These are phyloP conservation scores for Penicillium sp. DNA, from an alignment of 2,329 filamentous ascomycete genomes.

Conservation along the genomic window DNA sequence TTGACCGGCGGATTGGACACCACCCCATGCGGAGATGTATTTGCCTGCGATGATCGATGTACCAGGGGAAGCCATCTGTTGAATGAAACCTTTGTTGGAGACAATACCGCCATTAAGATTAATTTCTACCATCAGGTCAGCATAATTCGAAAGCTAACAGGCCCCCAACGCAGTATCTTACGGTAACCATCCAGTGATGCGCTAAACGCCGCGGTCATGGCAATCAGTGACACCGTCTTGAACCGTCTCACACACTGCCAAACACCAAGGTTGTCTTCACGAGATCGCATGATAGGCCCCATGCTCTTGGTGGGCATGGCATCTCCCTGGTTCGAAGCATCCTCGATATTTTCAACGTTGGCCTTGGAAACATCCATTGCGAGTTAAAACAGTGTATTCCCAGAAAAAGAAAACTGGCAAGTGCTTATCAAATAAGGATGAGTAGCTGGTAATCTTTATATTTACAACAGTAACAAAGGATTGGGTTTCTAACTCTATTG, in stretches of 20 bases:
- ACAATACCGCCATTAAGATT: conserved; percentile 42
- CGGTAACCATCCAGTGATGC: conserved; percentile 46
- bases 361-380: conserved; percentile 3
- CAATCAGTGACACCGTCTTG: conserved; percentile 37
- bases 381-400: not conserved
- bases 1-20: conserved; percentile 42
- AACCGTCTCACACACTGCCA: conserved; percentile 39
- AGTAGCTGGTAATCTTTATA: not conserved
- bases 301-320: not conserved
- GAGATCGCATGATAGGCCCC: conserved; percentile 35
- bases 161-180: conserved; percentile 13
- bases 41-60: conserved; percentile 36
- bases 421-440: not conserved
- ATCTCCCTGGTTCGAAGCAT: not conserved
- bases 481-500: not conserved
- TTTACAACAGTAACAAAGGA: not conserved
- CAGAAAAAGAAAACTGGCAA: not conserved
- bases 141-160: not conserved
- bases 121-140: conserved; percentile 17
- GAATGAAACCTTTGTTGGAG: conserved; percentile 44
- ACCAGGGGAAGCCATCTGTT: conserved; percentile 32
- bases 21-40: conserved; percentile 42
- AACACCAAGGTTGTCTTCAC: conserved; percentile 39
- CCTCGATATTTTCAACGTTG: conserved; percentile 2
- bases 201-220: conserved; percentile 44